Conservation (phyloP, 345 rosid species). For the Ricinus communis region DNA sequence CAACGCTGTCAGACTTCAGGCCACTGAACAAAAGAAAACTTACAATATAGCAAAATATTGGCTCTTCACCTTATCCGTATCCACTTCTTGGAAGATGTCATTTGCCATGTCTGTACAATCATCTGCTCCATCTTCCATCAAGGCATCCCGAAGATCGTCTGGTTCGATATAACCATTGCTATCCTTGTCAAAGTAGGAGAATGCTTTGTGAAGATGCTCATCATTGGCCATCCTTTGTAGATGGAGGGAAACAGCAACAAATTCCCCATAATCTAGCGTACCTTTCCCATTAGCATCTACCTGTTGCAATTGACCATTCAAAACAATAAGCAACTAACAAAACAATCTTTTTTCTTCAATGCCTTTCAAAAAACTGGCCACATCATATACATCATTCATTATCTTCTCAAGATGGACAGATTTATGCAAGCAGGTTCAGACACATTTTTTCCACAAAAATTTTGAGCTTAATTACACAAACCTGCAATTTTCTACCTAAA, state of each 20-base stretch:
- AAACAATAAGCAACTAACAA: constrained; percentile 1
- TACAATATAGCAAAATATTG: not conserved
- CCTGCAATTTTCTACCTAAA: not conserved
- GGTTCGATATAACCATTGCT: constrained; percentile 86
- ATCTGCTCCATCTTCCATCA: constrained; percentile 96
- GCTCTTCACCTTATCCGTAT: constrained; percentile 81
- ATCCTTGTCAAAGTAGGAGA: constrained; percentile 97
- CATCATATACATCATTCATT: not conserved
- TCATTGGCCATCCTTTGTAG: constrained; percentile 91
- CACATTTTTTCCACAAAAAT: not conserved
- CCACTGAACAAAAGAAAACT: not conserved
- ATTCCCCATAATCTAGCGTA: constrained; percentile 85
- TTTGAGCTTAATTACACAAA: not conserved
- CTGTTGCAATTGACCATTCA: constrained; percentile 39
- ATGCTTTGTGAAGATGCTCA: constrained; percentile 94
- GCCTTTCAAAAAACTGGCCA: not conserved
- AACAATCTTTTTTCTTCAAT: not conserved
- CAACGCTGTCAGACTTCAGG: constrained; percentile 14
- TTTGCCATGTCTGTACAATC: constrained; percentile 89
- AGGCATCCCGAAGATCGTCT: constrained; percentile 81
- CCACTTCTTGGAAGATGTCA: constrained; percentile 99
- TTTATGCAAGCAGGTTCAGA: too few relatives aligned
- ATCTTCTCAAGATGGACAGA: not conserved
- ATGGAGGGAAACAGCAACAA: constrained; percentile 87
- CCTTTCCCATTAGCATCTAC: constrained; percentile 95